A percentile compares a stretch with the other conserved stretches of the same genome.
Conservation (phyloP, 805 yeast genomes). For the Myxozyma geophila region DNA sequence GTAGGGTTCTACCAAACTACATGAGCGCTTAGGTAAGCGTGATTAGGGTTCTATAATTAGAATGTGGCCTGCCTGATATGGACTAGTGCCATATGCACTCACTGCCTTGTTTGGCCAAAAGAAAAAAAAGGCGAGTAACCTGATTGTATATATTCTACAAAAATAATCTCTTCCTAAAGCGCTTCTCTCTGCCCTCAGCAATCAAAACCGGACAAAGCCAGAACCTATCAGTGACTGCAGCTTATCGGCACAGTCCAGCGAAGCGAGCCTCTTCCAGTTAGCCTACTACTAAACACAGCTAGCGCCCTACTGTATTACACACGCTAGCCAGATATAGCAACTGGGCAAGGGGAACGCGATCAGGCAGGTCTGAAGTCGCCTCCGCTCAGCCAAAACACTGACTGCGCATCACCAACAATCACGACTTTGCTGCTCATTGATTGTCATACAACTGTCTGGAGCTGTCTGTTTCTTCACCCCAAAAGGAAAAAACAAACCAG, state of each 20-base stretch:
- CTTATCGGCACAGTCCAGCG: conserved; percentile 2
- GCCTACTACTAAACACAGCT: neutral
- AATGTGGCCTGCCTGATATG: neutral
- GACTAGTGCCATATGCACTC: neutral
- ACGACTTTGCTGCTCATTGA: no score
- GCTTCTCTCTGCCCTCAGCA: neutral
- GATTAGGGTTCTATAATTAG: neutral
- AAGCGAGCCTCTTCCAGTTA: neutral
- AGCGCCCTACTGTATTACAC: neutral
- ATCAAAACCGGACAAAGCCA: neutral
- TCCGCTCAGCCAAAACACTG: neutral
- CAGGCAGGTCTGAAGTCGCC: neutral
- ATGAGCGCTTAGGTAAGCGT: no score
- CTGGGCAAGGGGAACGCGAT: conserved; percentile 5
- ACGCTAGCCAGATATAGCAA: neutral
- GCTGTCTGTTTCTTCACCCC: no score
- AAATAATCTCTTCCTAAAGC: no score
- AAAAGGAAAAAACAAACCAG: no score
- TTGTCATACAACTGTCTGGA: no score
- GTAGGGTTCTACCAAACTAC: no score
- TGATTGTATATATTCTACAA: no score
- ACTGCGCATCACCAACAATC: conserved; percentile 4
- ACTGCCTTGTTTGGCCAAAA: neutral
- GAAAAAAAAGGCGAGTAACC: no score
- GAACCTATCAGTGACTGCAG: conserved; percentile 18